Conservation (phyloP, 805 yeast genomes). For the Scheffersomyces ergatensis region DNA sequence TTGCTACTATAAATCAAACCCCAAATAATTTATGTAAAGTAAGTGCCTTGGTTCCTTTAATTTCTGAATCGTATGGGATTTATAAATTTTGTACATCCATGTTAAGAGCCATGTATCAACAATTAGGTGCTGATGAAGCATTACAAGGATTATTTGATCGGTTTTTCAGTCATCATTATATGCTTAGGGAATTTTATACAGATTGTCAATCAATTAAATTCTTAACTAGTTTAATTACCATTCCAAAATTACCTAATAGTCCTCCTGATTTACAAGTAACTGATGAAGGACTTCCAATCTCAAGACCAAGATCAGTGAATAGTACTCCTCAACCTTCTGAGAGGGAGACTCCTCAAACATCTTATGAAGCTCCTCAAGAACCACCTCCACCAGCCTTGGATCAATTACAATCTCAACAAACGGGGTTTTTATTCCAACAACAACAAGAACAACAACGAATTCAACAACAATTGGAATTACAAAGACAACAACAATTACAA, state of each 20-base stretch:
- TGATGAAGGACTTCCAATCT: constrained; percentile 40
- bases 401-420: constrained; percentile 47
- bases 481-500: constrained; percentile 64
- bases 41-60: constrained; percentile 84
- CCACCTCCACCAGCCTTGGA: constrained; percentile 39
- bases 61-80: constrained; percentile 89
- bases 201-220: constrained; percentile 85
- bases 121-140: constrained; percentile 73
- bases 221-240: constrained; percentile 74
- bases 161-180: constrained; percentile 68
- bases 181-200: constrained; percentile 78
- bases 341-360: constrained; percentile 44
- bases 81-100: constrained; percentile 85
- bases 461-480: constrained; percentile 62
- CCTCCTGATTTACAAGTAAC: constrained; percentile 57
- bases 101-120: constrained; percentile 82
- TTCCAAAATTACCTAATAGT: constrained; percentile 61
- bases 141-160: constrained; percentile 70
- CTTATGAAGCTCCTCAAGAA: constrained; percentile 20
- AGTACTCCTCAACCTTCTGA: constrained; percentile 36
- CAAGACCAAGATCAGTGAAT: constrained; percentile 28
- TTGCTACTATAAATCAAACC: constrained; percentile 65
- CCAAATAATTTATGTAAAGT: constrained; percentile 72
- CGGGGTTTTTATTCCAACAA: constrained; percentile 53
- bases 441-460: constrained; percentile 58